These are phyloP conservation scores for Aspergillus fischeri DNA, from an alignment of 2,329 filamentous ascomycete genomes.

Conservation along the genomic window DNA sequence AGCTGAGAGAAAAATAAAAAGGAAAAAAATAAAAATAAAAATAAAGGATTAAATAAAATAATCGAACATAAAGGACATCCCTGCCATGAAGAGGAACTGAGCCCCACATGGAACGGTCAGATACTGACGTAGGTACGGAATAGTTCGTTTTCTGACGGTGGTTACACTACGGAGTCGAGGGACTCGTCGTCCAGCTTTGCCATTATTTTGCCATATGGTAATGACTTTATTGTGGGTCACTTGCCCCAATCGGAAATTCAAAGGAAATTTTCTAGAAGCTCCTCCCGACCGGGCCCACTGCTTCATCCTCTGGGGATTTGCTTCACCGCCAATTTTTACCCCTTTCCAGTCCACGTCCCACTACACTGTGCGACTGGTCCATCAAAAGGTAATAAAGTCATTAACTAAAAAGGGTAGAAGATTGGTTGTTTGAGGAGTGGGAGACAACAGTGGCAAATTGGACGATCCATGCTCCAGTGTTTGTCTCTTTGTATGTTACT, in stretches of 20 bases:
- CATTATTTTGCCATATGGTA: conserved; percentile 12
- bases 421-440: neutral
- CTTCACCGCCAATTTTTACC: neutral
- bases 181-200: conserved; percentile 7
- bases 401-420: neutral
- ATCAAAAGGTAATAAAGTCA: neutral
- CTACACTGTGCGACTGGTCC: neutral
- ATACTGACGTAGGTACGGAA: conserved; percentile 9
- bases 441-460: neutral
- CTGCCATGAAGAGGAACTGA: conserved; percentile 17
- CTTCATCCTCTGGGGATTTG: neutral
- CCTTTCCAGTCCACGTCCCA: neutral
- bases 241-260: conserved; percentile 19
- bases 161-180: conserved; percentile 3
- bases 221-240: neutral
- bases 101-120: conserved; percentile 15
- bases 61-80: conserved; percentile 17
- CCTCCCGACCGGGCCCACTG: neutral
- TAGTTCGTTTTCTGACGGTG: conserved; percentile 16
- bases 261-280: conserved; percentile 25
- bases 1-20: conserved; percentile 7
- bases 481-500: neutral
- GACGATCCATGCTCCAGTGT: neutral
- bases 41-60: neutral
- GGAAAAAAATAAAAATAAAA: conserved; percentile 11